These are phyloP conservation scores for Clonostachys byssicola DNA, from an alignment of 2,329 filamentous ascomycete genomes.

Conservation along the genomic window DNA sequence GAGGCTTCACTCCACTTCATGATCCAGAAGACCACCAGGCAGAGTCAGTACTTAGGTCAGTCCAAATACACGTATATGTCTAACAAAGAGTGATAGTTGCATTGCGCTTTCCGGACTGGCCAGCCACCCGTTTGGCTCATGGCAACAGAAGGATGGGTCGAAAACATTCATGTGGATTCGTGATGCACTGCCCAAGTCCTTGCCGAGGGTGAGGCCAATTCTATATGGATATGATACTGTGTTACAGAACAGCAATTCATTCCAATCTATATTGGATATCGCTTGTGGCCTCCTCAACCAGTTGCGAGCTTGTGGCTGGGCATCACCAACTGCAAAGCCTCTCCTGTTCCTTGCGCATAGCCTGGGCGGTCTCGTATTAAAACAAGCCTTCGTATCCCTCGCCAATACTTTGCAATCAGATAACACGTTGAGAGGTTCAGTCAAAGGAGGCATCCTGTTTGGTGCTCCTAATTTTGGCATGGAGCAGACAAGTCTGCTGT, in stretches of 20 bases:
- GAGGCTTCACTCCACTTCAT: neutral
- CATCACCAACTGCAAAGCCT: neutral
- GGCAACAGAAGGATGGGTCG: neutral
- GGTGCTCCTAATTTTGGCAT: neutral
- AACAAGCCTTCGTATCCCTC: neutral
- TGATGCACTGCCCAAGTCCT: neutral
- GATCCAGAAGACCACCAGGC: neutral
- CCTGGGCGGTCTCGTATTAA: neutral
- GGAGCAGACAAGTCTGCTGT: neutral
- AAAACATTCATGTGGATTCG: neutral
- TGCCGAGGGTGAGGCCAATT: neutral
- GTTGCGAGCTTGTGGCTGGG: neutral
- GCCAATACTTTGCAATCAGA: neutral
- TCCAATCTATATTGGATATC: neutral
- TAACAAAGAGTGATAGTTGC: neutral
- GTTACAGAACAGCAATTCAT: neutral
- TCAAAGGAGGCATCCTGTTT: neutral
- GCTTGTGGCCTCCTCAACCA: neutral
- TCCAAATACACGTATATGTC: neutral
- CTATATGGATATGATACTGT: neutral
- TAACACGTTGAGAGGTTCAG: neutral
- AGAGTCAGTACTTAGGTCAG: neutral
- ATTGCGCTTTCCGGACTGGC: neutral
- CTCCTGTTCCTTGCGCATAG: neutral
- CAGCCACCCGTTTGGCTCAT: neutral